These are phyloP conservation scores for Aeschynomene evenia DNA, from an alignment of 306 rosid species.

Conservation along the genomic window DNA sequence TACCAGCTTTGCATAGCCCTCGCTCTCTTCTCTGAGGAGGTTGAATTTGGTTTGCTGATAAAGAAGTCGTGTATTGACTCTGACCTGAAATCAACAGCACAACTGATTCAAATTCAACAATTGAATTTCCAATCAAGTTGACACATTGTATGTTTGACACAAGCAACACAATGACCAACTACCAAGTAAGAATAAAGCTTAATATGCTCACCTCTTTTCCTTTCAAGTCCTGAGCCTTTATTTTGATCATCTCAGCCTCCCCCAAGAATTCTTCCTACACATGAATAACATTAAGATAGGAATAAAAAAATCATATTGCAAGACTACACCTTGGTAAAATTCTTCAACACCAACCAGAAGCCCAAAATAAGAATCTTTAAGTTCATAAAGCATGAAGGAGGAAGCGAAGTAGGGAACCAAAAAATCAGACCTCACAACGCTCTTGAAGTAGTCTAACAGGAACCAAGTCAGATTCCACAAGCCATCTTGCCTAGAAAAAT, in stretches of 20 bases:
- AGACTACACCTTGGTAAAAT: not conserved
- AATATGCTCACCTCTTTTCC: constrained; percentile 78
- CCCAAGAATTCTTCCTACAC: constrained; percentile 91
- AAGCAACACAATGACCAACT: constrained; percentile 6
- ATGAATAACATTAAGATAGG: constrained; percentile 20
- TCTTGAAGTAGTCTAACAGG: constrained; percentile 89
- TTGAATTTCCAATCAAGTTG: not conserved
- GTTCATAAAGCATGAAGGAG: not conserved
- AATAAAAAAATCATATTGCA: constrained; percentile 11
- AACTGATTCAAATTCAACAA: constrained; percentile 22
- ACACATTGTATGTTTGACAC: constrained; percentile 3
- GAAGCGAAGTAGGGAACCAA: not conserved
- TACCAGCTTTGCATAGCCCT: constrained; percentile 99
- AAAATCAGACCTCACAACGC: constrained; percentile 83
- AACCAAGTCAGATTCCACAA: constrained; percentile 81
- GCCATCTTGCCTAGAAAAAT: constrained; percentile 80
- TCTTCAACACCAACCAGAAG: constrained; percentile 15
- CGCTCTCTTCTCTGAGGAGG: constrained; percentile 99
- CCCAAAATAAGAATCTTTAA: constrained; percentile 9
- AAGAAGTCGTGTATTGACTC: constrained; percentile 96
- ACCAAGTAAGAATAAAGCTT: constrained; percentile 8
- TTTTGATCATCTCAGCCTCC: constrained; percentile 96
- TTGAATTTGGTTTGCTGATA: constrained; percentile 98
- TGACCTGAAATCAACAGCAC: constrained; percentile 64
- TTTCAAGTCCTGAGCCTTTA: constrained; percentile 94